These are phyloP conservation scores for Coccomyxa sp. DNA, from an alignment of 139 green algal species.

Conservation along the genomic window DNA sequence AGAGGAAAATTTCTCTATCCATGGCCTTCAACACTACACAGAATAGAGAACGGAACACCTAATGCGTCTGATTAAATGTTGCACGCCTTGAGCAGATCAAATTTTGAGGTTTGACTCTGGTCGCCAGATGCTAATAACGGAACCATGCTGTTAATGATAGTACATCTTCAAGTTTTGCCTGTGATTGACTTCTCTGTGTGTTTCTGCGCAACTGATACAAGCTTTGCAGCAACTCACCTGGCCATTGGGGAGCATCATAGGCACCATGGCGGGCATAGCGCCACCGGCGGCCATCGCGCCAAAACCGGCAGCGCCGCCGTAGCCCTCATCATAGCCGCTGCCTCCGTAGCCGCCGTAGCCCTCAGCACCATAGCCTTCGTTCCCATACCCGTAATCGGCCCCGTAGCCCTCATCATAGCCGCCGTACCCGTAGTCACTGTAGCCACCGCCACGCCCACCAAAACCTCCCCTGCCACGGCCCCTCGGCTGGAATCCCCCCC, in stretches of 20 bases:
- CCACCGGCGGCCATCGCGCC: background rate
- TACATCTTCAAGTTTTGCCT: background rate
- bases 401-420: constrained; percentile 20
- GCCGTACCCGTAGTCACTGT: constrained; percentile 15
- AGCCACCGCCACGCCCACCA: constrained; percentile 4
- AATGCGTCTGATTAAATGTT: background rate
- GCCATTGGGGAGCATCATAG: constrained; percentile 16
- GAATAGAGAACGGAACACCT: background rate
- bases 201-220: background rate
- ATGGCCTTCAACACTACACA: background rate
- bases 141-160: background rate
- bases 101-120: background rate
- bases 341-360: constrained; percentile 14
- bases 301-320: constrained; percentile 19
- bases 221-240: constrained; percentile 5
- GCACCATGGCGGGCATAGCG: constrained; percentile 29
- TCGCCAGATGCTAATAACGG: too few species aligned
- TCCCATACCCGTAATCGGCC: constrained; percentile 13
- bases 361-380: constrained; percentile 19
- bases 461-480: constrained; percentile 6
- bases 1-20: background rate
- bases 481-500: background rate
- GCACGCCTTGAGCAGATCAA: background rate
- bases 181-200: background rate
- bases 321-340: constrained; percentile 14